A percentile compares a stretch with the other conserved stretches of the same genome.
Evolutionary conservation across 2,329 filamentous ascomycete species (phyloP).

Genomic region (Colletotrichum tamarilloi): DNA sequence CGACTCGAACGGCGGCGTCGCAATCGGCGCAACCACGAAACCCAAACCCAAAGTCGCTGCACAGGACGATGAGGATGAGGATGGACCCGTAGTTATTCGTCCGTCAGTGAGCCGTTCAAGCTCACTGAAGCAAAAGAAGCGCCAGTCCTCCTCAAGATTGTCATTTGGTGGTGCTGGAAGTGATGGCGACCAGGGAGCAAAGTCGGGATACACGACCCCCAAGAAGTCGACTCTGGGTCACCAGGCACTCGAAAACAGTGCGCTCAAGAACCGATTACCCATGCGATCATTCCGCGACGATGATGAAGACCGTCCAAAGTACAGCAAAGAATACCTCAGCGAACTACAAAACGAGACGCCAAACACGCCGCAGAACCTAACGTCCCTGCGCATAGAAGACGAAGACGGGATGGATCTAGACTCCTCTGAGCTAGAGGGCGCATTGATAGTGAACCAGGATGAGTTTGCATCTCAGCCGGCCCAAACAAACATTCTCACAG

Average conservation of each 20-base stretch:
- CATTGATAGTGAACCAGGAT: constrained; percentile 68
- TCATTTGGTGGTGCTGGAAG: constrained; percentile 72
- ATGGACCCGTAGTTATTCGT: constrained; percentile 60
- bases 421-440: constrained; percentile 70
- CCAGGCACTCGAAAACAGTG: constrained; percentile 74
- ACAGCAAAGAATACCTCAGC: constrained; percentile 87
- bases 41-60: constrained; percentile 39
- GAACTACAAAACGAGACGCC: constrained; percentile 89
- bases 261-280: constrained; percentile 69
- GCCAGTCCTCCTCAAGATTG: constrained; percentile 71
- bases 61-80: constrained; percentile 55
- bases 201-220: constrained; percentile 65
- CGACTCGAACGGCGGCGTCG: constrained; percentile 31
- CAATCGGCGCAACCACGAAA: constrained; percentile 13
- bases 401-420: constrained; percentile 67
- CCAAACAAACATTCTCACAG: constrained; percentile 53
- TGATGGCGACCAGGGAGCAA: constrained; percentile 63
- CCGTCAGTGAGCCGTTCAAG: constrained; percentile 59
- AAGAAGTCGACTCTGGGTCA: constrained; percentile 73
- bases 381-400: constrained; percentile 55
- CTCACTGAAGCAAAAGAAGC: constrained; percentile 74
- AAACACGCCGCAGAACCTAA: constrained; percentile 77
- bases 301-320: constrained; percentile 79
- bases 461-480: constrained; percentile 51
- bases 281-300: constrained; percentile 63